Evolutionary conservation across 2,329 filamentous ascomycete species (phyloP).

Genomic region (Eutypa lata): DNA sequence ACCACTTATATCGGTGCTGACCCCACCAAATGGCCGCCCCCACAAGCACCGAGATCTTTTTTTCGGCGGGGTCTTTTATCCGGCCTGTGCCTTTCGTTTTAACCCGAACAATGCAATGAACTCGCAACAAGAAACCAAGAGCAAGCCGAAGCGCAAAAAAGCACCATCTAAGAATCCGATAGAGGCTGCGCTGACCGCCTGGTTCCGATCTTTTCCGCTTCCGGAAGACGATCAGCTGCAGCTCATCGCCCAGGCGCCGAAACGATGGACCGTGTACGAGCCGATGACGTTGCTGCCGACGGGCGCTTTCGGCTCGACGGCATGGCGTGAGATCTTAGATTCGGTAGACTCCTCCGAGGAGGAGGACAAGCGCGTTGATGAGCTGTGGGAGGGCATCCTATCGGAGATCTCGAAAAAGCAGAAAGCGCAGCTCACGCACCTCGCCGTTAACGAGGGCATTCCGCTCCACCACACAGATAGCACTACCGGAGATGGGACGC

Average conservation of each 20-base stretch:
- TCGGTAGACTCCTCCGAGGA: slow-evolving; percentile 2
- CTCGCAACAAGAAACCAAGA: background rate
- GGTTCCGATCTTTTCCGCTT: slow-evolving; percentile 4
- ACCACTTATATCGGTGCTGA: too few species aligned
- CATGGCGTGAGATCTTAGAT: slow-evolving; percentile 38
- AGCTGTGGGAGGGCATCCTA: slow-evolving; percentile 51
- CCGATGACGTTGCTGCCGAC: slow-evolving; percentile 60
- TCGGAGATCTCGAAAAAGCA: slow-evolving; percentile 37
- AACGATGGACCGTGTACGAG: slow-evolving; percentile 58
- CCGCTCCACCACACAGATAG: slow-evolving; percentile 36
- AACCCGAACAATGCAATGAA: background rate
- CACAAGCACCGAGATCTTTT: too few species aligned
- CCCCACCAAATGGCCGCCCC: too few species aligned
- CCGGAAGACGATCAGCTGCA: slow-evolving; percentile 22
- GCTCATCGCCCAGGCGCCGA: slow-evolving; percentile 45
- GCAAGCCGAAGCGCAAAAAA: background rate
- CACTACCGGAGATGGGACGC: slow-evolving; percentile 9
- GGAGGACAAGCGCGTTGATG: slow-evolving; percentile 18
- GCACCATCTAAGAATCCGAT: slow-evolving; percentile 10
- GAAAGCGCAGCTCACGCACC: slow-evolving; percentile 46
- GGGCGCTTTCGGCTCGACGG: slow-evolving; percentile 48
- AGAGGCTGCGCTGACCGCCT: slow-evolving; percentile 12
- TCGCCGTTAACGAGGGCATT: slow-evolving; percentile 62
- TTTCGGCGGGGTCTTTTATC: too few species aligned
- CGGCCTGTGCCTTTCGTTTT: background rate